phyloP scores from a whole-genome alignment of 169 alveolate species.

The Babesia gibsoni region DNA sequence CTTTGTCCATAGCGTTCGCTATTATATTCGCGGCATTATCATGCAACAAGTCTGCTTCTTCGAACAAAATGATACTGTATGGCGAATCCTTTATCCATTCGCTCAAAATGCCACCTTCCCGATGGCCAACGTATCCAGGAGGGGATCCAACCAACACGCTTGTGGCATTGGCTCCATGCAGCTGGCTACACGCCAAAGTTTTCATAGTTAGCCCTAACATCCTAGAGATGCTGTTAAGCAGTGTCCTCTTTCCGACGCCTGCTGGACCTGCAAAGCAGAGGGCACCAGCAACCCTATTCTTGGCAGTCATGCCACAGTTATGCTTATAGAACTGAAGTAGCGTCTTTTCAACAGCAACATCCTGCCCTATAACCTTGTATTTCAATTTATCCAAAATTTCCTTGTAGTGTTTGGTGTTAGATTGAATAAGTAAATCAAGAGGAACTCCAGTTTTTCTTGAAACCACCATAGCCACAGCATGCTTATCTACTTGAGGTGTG shows the following conservation, averaged over 20 bases:
- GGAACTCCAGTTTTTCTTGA: slow-evolving; percentile 82
- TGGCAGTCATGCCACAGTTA: slow-evolving; percentile 49
- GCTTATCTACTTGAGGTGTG: slow-evolving; percentile 62
- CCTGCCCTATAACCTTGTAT: slow-evolving; percentile 72
- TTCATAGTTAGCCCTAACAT: slow-evolving; percentile 45
- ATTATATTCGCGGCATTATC: background rate
- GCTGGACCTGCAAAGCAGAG: slow-evolving; percentile 66
- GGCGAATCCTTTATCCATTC: slow-evolving; percentile 48
- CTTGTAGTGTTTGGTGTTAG: slow-evolving; percentile 60
- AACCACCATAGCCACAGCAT: slow-evolving; percentile 71
- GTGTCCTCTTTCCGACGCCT: slow-evolving; percentile 66
- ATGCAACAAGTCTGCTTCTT: slow-evolving; percentile 7
- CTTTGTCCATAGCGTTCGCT: slow-evolving; percentile 13
- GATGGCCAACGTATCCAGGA: slow-evolving; percentile 79
- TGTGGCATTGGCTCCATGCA: slow-evolving; percentile 2
- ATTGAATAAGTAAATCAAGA: slow-evolving; percentile 64
- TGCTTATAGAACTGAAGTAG: background rate
- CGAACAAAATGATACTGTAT: slow-evolving; percentile 2
- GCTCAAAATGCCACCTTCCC: slow-evolving; percentile 75
- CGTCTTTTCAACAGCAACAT: slow-evolving; percentile 59
- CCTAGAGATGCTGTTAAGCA: background rate
- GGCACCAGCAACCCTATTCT: slow-evolving; percentile 63
- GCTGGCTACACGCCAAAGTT: background rate
- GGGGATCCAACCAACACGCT: slow-evolving; percentile 50
- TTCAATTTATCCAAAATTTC: slow-evolving; percentile 63